A percentile compares a stretch with the other conserved stretches of the same genome.
phyloP scores from a whole-genome alignment of 2,329 filamentous ascomycete genomes.

The Bipolaris zeicola region DNA sequence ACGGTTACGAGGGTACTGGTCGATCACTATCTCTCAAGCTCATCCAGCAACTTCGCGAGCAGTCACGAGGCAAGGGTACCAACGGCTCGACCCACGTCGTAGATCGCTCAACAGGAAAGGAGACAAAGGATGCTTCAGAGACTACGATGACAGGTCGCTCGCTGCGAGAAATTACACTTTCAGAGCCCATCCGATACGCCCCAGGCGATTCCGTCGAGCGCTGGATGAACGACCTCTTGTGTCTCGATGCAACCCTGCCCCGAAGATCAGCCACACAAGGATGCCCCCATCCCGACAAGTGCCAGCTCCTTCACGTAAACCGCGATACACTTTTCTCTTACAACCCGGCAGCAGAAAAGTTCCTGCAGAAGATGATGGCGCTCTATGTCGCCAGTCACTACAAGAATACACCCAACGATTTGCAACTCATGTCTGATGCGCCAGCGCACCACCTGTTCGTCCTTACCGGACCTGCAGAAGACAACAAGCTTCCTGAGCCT shows the following conservation, averaged over 20 bases:
- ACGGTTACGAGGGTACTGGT: slow-evolving; percentile 96
- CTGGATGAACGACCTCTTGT: slow-evolving; percentile 94
- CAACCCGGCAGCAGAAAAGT: slow-evolving; percentile 95
- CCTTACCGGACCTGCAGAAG: slow-evolving; percentile 82
- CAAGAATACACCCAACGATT: slow-evolving; percentile 96
- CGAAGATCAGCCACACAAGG: slow-evolving; percentile 74
- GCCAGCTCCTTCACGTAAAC: slow-evolving; percentile 91
- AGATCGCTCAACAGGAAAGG: slow-evolving; percentile 81
- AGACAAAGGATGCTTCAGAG: slow-evolving; percentile 47
- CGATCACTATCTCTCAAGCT: slow-evolving; percentile 93
- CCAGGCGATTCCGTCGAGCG: slow-evolving; percentile 90
- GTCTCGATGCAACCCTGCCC: slow-evolving; percentile 88
- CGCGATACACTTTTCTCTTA: slow-evolving; percentile 97
- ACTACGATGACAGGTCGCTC: slow-evolving; percentile 66
- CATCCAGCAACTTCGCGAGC: slow-evolving; percentile 94
- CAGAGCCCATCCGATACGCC: slow-evolving; percentile 93
- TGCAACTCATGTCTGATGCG: slow-evolving; percentile 98
- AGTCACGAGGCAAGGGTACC: slow-evolving; percentile 71
- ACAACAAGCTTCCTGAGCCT: slow-evolving; percentile 83
- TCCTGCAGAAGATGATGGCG: slow-evolving; percentile 97
- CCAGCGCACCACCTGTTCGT: slow-evolving; percentile 97
- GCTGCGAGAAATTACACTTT: slow-evolving; percentile 87
- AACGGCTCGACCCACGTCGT: slow-evolving; percentile 66
- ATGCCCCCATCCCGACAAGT: slow-evolving; percentile 87
- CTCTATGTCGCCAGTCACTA: slow-evolving; percentile 97